Conservation (phyloP, 176 grass and related monocot genomes). For the Oryza glaberrima region DNA sequence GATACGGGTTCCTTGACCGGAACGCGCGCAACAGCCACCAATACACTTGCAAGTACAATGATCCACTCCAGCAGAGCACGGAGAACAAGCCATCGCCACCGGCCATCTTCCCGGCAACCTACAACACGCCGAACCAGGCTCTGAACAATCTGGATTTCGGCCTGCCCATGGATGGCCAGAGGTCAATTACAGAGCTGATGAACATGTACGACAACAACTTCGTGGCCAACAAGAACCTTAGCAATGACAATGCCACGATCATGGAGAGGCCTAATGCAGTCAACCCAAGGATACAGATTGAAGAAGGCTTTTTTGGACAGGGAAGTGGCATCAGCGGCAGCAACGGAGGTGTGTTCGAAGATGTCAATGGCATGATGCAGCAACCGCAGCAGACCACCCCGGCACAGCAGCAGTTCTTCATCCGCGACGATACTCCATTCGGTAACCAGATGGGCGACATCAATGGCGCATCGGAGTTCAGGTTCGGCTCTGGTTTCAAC, state of each 20-base stretch:
- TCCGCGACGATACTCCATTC: conserved; percentile 45
- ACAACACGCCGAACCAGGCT: conserved; percentile 44
- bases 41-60: conserved; percentile 74
- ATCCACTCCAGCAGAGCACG: conserved; percentile 32
- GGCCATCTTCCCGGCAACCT: conserved; percentile 54
- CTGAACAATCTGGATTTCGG: conserved; percentile 58
- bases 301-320: conserved; percentile 66
- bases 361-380: conserved; percentile 63
- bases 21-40: conserved; percentile 74
- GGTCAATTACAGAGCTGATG: conserved; percentile 80
- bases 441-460: conserved; percentile 53
- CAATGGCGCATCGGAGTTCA: conserved; percentile 40
- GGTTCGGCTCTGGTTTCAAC: conserved; percentile 63
- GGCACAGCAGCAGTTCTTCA: conserved; percentile 63
- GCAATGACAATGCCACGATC: conserved; percentile 49
- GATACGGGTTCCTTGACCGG: conserved; percentile 74
- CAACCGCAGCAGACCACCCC: conserved; percentile 33
- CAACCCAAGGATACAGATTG: conserved; percentile 55
- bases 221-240: conserved; percentile 50
- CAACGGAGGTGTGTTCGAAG: conserved; percentile 47
- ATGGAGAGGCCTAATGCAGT: conserved; percentile 49
- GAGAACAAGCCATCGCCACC: conserved; percentile 61
- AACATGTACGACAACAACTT: conserved; percentile 69
- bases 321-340: conserved; percentile 38
- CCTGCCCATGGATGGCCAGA: conserved; percentile 68